These are phyloP conservation scores for Auriscalpium vulgare DNA, from an alignment of 768 basidiomycete species.

Conservation along the genomic window DNA sequence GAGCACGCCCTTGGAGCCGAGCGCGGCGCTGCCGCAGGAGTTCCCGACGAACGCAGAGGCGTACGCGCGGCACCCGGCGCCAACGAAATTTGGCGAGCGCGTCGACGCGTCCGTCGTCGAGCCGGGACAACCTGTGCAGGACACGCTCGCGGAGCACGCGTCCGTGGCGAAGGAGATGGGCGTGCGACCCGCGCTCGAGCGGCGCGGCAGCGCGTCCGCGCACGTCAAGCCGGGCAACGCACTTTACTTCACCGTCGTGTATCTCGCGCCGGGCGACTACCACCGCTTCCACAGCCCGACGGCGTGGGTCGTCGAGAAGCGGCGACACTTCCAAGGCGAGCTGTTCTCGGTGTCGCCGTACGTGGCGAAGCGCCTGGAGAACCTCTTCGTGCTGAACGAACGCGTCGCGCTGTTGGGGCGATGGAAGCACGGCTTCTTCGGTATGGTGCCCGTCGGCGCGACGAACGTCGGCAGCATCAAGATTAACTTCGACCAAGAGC, in stretches of 20 bases:
- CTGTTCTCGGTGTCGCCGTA: conserved; percentile 95
- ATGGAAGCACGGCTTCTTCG: conserved; percentile 94
- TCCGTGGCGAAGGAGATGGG: conserved; percentile 73
- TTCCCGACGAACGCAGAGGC: conserved; percentile 11
- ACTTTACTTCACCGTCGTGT: conserved; percentile 91
- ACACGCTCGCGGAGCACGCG: conserved; percentile 57
- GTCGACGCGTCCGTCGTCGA: conserved; percentile 71
- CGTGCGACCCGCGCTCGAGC: conserved; percentile 31
- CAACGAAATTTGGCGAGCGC: conserved; percentile 55
- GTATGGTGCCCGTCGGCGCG: conserved; percentile 96
- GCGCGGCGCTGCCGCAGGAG: conserved; percentile 14
- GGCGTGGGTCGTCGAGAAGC: conserved; percentile 96
- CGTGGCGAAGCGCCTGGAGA: conserved; percentile 85
- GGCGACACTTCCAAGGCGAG: conserved; percentile 94
- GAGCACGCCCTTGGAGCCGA: conserved; percentile 27
- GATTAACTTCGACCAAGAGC: conserved; percentile 87
- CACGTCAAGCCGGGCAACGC: conserved; percentile 67
- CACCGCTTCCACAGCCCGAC: conserved; percentile 96
- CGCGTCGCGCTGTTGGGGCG: conserved; percentile 90
- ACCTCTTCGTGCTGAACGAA: conserved; percentile 98
- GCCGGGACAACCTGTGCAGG: conserved; percentile 40
- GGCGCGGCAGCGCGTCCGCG: conserved; percentile 32
- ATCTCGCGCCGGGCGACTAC: conserved; percentile 97
- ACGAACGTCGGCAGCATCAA: conserved; percentile 97
- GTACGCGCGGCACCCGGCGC: conserved; percentile 13